Conservation (phyloP, 345 rosid genomes). For the Excoecaria agallocha region DNA sequence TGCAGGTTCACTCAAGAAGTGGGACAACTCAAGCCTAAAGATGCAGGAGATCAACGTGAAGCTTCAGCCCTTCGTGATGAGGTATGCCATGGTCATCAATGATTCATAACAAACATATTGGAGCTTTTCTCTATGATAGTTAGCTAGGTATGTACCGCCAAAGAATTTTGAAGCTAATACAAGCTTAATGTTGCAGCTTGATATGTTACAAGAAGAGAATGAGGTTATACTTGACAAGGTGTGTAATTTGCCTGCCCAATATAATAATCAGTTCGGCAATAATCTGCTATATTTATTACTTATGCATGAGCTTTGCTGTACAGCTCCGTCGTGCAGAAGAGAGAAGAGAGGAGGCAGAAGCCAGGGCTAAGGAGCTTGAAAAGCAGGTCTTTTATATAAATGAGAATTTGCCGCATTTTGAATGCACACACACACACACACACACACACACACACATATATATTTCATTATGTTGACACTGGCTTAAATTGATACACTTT, state of each 20-base stretch:
- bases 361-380: conserved; percentile 94
- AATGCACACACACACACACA: too few species aligned
- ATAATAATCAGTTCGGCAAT: conserved; percentile 13
- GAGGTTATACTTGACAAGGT: conserved; percentile 41
- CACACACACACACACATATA: too few species aligned
- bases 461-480: background rate
- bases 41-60: conserved; percentile 73
- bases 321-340: conserved; percentile 85
- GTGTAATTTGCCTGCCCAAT: conserved; percentile 2
- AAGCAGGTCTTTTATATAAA: conserved; percentile 63
- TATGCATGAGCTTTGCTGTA: conserved; percentile 25
- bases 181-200: conserved; percentile 55
- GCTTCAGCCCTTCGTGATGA: conserved; percentile 98
- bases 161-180: conserved; percentile 6
- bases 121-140: background rate
- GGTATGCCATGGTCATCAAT: conserved; percentile 46
- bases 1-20: conserved; percentile 67
- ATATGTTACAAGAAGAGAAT: conserved; percentile 74
- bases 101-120: background rate
- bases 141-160: background rate
- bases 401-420: background rate
- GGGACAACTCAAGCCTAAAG: conserved; percentile 53
- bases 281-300: conserved; percentile 20
- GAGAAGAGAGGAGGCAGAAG: conserved; percentile 79
- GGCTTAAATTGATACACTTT: background rate